Conservation (phyloP, 208 protist species). For the Trichomonas vaginalis region DNA sequence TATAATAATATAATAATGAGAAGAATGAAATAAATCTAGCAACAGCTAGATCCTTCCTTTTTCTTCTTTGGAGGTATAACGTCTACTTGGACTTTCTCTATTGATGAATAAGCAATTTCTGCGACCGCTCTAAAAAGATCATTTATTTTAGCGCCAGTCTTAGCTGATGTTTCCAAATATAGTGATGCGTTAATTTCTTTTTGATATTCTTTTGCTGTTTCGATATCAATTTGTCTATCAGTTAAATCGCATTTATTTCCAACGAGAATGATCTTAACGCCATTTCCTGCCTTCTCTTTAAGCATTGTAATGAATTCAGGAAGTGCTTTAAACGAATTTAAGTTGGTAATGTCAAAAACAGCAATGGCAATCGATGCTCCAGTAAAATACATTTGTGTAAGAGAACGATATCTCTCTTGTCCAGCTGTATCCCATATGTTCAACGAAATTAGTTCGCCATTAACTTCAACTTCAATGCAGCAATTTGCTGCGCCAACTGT, state of each 20-base stretch:
- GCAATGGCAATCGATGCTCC: background rate
- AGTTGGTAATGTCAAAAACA: background rate
- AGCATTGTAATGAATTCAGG: background rate
- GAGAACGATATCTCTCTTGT: background rate
- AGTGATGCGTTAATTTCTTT: slow-evolving; percentile 52
- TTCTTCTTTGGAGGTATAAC: background rate
- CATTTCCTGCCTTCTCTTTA: background rate
- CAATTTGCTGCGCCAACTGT: background rate
- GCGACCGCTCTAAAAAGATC: slow-evolving; percentile 22
- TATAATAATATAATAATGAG: too few species aligned
- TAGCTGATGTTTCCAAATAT: slow-evolving; percentile 68
- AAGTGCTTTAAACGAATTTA: background rate
- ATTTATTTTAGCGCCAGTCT: slow-evolving; percentile 50
- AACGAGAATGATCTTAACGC: slow-evolving; percentile 57
- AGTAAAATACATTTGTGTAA: background rate
- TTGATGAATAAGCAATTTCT: background rate
- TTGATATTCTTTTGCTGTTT: slow-evolving; percentile 42
- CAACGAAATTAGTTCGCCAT: background rate
- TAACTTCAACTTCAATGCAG: background rate
- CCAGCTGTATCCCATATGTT: slow-evolving; percentile 14
- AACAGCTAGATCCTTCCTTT: background rate
- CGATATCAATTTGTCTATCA: slow-evolving; percentile 30
- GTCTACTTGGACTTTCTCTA: background rate
- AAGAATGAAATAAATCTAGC: too few species aligned
- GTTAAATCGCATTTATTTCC: slow-evolving; percentile 68